A percentile compares a stretch with the other conserved stretches of the same genome.
Evolutionary conservation across 208 protist genomes (phyloP).

Genomic region (Wallacemonas rigidus): DNA sequence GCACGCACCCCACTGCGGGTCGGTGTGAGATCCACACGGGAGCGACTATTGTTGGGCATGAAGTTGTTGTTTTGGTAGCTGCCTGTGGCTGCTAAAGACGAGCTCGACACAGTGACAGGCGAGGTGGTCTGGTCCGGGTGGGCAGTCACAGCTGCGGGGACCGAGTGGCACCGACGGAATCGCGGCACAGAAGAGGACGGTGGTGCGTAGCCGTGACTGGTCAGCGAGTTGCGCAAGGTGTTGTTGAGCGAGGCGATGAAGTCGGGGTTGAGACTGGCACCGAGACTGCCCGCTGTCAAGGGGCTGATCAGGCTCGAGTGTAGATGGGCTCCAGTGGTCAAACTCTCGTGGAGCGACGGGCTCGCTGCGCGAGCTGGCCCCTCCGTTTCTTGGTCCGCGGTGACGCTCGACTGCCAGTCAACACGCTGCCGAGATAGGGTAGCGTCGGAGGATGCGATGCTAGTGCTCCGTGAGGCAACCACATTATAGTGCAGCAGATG

Average conservation of each 20-base stretch:
- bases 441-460: not conserved
- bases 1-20: not conserved
- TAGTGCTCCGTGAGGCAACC: not conserved
- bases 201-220: too few relatives aligned
- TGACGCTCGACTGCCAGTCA: constrained; percentile 4
- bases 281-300: constrained; percentile 3
- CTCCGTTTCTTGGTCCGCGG: not conserved
- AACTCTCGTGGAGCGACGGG: constrained; percentile 3
- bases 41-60: too few relatives aligned
- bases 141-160: too few relatives aligned
- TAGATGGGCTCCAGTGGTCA: not conserved
- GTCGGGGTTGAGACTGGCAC: constrained; percentile 7
- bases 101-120: constrained; percentile 10
- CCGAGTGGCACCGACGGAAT: not conserved
- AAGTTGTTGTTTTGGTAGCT: not conserved
- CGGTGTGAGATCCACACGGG: too few relatives aligned
- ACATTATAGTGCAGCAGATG: not conserved
- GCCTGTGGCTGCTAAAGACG: not conserved
- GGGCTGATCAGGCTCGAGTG: constrained; percentile 4
- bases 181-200: not conserved
- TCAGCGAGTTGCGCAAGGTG: not conserved
- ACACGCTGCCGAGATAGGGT: not conserved
- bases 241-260: not conserved
- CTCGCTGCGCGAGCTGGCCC: not conserved
- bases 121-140: not conserved